Conservation (phyloP, 2,329 filamentous ascomycete species). For the Xylaria sp. region DNA sequence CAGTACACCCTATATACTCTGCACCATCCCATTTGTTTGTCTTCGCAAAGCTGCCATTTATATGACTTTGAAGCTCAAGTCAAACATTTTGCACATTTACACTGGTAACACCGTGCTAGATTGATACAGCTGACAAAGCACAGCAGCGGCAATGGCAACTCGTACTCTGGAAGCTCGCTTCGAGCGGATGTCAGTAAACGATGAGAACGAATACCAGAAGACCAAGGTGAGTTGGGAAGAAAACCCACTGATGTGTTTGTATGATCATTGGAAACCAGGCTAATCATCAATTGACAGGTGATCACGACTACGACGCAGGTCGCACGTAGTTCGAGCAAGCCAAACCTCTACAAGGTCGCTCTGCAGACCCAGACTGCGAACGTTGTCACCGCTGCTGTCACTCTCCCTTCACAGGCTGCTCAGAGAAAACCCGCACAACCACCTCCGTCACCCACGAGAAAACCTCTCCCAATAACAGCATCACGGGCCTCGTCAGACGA, state of each 20-base stretch:
- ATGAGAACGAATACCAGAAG: conserved; percentile 87
- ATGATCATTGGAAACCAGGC: conserved; percentile 45
- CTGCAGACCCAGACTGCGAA: conserved; percentile 81
- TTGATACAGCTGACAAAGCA: not conserved
- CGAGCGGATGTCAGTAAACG: conserved; percentile 87
- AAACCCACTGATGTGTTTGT: not conserved
- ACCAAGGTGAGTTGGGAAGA: conserved; percentile 70
- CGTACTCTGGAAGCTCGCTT: conserved; percentile 86
- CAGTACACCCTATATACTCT: conserved; percentile 3
- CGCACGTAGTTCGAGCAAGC: conserved; percentile 68
- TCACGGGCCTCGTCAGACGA: conserved; percentile 58
- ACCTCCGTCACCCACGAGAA: conserved; percentile 63
- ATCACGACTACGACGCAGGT: conserved; percentile 57
- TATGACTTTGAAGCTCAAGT: not conserved
- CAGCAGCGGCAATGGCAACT: conserved; percentile 67
- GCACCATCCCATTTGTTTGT: not conserved
- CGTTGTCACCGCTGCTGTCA: conserved; percentile 68
- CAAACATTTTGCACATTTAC: not conserved
- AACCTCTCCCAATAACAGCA: conserved; percentile 56
- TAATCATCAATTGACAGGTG: conserved; percentile 55
- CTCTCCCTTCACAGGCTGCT: conserved; percentile 72
- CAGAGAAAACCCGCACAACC: conserved; percentile 61
- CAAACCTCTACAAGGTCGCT: conserved; percentile 87
- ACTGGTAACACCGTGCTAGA: not conserved
- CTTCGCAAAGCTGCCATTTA: not conserved